Evolutionary conservation across 192 early-diverging fungal species (phyloP), one percentile per base, ranked within the genome.

Genomic region (Backusella parvicylindrica): DNA sequence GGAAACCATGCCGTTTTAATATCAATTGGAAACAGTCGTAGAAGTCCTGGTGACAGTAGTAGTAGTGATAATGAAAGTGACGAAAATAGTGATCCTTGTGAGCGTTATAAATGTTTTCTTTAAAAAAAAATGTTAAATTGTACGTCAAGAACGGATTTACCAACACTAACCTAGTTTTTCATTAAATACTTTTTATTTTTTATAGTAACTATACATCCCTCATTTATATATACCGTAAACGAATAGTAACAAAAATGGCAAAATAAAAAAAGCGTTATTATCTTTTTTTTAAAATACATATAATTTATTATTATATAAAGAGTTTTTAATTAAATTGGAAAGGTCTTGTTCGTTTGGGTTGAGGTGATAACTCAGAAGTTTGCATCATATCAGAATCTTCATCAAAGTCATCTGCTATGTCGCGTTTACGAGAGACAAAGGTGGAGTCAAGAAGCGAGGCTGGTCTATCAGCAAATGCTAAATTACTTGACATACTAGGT

Each of bases 381-480:
- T 60, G 53, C 53, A 60, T 60, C 53, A 60, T 60, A 60, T 60
- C 53, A 60, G 53, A 8, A 28, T 60, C 53, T 3, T 60, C 53
- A 28, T 60, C 53, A 13, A 60, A 60, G 28, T 60, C 53, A 28
- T 12, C 23, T 26, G 53, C 2, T 60, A 26, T 23, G 28, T 60
- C 53, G 9, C 53, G 53, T 60, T 60, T 60, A 60, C 53, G 53
- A 26, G 53, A 60, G 53, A 12, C 28, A 30, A 28, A 60, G 9
- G 53, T 12, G 2, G 53, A 12, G 26, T 60, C 53, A 60, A 60
- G 26, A 12, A 2, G 9, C 3, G 43, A 47, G 18, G 66, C 30
- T 33, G 53, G 28, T 15, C 36, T 68, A 64, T 73, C 70, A n/a
- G 65, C 32, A 56, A 73, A 73, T 11, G 72, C 50, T 12, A 73